Evolutionary conservation across 1,284 basidiomycete species (phyloP), one percentile per base, ranked within the genome.

Genomic region (Jaminaea rosea): DNA sequence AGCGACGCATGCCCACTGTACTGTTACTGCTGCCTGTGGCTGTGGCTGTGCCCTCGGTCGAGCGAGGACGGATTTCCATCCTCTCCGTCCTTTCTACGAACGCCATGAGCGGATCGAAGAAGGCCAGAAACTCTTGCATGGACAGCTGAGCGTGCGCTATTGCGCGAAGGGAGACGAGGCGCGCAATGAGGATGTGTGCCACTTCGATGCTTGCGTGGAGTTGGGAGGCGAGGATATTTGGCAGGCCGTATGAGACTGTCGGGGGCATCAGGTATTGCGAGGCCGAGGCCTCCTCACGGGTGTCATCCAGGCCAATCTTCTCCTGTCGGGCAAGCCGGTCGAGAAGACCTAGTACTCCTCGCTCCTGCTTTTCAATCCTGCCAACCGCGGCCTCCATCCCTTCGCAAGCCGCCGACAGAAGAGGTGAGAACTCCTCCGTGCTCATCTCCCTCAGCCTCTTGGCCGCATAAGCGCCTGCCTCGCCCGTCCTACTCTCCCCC

Each of bases 121-220:
- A 78, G 24, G 79, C 80, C 34, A 89, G 78, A 77, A 97, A 98
- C 29, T 83, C 81, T 1, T 79, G 75, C 34, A 96, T 76, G 26
- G 83, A 78, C 19, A 97, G 79, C 6, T 80, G 74, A 0, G 85
- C 79, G 69, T 94, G 88, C 55, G 85, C 83, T 78, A 29, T 17
- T 2, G 58, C 48, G 15, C 93, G 83, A 4, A 83, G 78, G 41
- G 81, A 79, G 27, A 97, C 76, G 26, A 93, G 79, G 67, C 85
- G 87, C 6, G 88, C 86, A 1, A 82, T 82, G 23, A 87, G 81
- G 7, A 83, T 80, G 72, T 93, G 91, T 7, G 88, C 83, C 6
- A 91, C 80, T 67, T 94, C 90, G 36, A 87, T 83, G 0, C 84
- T 82, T 0, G 87, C 85, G 2, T 84, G 81, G 28, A 96, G 78